These are phyloP conservation scores for Cercophora sp. DNA, from an alignment of 495 filamentous ascomycete species.

Conservation along the genomic window DNA sequence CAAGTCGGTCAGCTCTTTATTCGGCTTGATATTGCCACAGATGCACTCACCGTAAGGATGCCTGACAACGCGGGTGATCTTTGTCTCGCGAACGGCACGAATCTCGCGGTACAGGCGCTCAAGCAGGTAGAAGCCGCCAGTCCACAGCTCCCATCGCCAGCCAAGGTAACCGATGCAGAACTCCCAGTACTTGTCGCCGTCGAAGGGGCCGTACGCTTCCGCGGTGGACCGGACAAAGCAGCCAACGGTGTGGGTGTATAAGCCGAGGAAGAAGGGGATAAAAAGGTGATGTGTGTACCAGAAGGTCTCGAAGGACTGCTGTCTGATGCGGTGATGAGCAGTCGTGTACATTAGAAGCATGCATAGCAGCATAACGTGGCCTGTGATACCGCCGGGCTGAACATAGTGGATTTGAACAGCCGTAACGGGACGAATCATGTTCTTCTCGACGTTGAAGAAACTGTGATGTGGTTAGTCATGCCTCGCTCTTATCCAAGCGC, in stretches of 20 bases:
- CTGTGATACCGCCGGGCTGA: conserved; percentile 85
- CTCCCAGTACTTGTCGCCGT: conserved; percentile 73
- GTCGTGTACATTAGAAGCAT: conserved; percentile 99
- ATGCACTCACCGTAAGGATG: conserved; percentile 85
- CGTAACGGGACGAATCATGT: conserved; percentile 71
- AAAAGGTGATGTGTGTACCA: conserved; percentile 99
- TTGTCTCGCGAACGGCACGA: conserved; percentile 71
- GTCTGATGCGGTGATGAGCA: conserved; percentile 85
- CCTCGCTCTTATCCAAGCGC: conserved; percentile 4
- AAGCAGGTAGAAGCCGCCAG: conserved; percentile 76
- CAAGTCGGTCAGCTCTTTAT: not conserved
- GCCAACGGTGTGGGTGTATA: conserved; percentile 93
- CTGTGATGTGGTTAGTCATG: conserved; percentile 44
- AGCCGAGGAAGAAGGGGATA: conserved; percentile 85
- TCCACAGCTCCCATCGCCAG: conserved; percentile 94
- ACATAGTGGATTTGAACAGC: conserved; percentile 94
- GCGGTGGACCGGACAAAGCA: conserved; percentile 87
- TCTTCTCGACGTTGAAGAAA: conserved; percentile 92
- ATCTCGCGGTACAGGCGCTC: conserved; percentile 94
- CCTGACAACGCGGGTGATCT: conserved; percentile 88
- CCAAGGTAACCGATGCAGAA: conserved; percentile 95
- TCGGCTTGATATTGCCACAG: not conserved
- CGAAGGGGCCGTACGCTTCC: conserved; percentile 76
- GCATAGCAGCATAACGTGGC: conserved; percentile 96
- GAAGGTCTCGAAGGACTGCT: conserved; percentile 96